Evolutionary conservation across 768 basidiomycete species (phyloP), one percentile per base, ranked within the genome.

Genomic region (Lactarius indigo): DNA sequence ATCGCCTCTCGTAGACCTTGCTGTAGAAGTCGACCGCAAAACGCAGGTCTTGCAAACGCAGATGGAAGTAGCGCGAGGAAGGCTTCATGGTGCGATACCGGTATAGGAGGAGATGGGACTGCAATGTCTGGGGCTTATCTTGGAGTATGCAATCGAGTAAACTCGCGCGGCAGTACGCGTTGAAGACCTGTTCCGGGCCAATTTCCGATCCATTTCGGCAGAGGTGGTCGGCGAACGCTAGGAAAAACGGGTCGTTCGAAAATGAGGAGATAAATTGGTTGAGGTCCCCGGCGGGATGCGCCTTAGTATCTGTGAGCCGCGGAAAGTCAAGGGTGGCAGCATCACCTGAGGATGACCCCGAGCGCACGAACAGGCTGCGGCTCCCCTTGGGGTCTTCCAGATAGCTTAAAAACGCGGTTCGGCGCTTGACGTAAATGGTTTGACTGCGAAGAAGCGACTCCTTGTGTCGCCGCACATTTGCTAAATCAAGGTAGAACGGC

Each of bases 331-430:
- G 83, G 0, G 86, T 88, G 20, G 92, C 92, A 3, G 91, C 85
- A 71, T 94, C 92, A 2, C 92, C 92, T 5, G 88, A 85, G 35
- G 92, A 90, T 17, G 90, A 87, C 20, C 94, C 92, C 18, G 94
- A 91, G 15, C 92, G 87, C 12, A 95, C 89, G 71, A 95, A 96
- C 13, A 97, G 82, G 75, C 92, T 94, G 56, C 94, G 85, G 71
- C 94, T 96, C 10, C 96, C 96, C 70, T 92, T 86, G 0, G 97
- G 93, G 75, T 98, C 97, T 70, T 95, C 91, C 5, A 89, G 89
- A 74, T 98, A 99, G 73, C 92, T 92, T 55, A 98, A 81, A 76
- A 95, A 96, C 1, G 94, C 95, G 0, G 94, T 91, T 31, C 93
- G 84, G 20, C 96, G 88, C 75, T 98, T 96, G 67, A 98, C 96